Evolutionary conservation across 257 asterid species (phyloP).

Genomic region (Nicotiana paniculata): DNA sequence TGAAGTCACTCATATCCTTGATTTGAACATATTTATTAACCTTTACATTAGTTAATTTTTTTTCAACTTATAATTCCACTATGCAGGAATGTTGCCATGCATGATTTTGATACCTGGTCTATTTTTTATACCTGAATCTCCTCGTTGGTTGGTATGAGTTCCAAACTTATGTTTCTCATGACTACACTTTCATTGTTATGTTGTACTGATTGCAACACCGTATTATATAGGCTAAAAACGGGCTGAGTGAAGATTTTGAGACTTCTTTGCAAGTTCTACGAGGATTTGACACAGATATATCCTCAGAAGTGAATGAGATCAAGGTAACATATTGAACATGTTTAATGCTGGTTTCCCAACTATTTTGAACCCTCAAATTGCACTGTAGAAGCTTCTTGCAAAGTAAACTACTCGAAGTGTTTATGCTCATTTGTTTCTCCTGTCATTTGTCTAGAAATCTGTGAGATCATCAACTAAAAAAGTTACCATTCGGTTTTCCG

Average conservation of each 20-base stretch:
- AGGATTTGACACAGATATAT: constrained; percentile 77
- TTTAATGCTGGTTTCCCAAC: constrained; percentile 3
- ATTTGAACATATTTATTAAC: background rate
- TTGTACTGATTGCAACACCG: background rate
- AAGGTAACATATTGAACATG: constrained; percentile 40
- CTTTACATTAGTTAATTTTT: background rate
- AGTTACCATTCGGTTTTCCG: constrained; percentile 61
- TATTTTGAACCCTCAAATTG: constrained; percentile 1
- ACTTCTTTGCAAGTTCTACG: constrained; percentile 81
- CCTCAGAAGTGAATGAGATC: constrained; percentile 70
- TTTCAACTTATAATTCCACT: background rate
- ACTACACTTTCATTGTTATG: constrained; percentile 5
- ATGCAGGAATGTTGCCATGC: constrained; percentile 78
- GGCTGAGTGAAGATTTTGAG: constrained; percentile 65
- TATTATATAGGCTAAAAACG: constrained; percentile 67
- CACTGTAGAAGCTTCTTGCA: background rate
- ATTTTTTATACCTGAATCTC: constrained; percentile 90
- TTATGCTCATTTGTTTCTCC: constrained; percentile 10
- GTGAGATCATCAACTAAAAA: constrained; percentile 66
- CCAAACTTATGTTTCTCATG: constrained; percentile 15
- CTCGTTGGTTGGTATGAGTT: constrained; percentile 89
- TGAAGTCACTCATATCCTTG: background rate
- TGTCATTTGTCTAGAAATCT: constrained; percentile 47
- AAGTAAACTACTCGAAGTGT: background rate
- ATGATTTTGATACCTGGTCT: constrained; percentile 78